Conservation (phyloP, 2,329 filamentous ascomycete genomes). For the Dothideomycetes sp. region DNA sequence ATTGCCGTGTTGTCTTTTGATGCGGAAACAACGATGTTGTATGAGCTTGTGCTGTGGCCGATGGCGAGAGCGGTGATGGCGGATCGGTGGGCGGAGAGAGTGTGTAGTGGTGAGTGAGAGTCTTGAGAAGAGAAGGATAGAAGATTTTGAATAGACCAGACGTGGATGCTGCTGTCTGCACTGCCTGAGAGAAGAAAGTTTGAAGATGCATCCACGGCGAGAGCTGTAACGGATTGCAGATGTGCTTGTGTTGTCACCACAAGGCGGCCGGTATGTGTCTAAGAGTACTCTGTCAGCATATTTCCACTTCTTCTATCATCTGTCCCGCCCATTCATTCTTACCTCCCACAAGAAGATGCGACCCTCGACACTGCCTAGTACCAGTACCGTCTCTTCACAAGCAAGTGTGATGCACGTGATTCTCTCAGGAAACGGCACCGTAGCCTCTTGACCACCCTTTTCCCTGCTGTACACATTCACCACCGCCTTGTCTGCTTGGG, state of each 20-base stretch:
- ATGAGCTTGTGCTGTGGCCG: conserved; percentile 59
- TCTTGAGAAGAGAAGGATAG: conserved; percentile 49
- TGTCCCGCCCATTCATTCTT: conserved; percentile 22
- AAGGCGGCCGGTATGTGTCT: conserved; percentile 66
- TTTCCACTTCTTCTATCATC: conserved; percentile 5
- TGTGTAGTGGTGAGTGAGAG: conserved; percentile 60
- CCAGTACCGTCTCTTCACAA: conserved; percentile 54
- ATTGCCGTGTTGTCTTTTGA: conserved; percentile 82
- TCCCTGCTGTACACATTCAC: conserved; percentile 83
- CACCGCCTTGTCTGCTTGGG: conserved; percentile 82
- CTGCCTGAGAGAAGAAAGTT: conserved; percentile 69
- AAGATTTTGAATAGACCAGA: conserved; percentile 75
- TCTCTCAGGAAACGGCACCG: conserved; percentile 77
- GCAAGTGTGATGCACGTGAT: conserved; percentile 68
- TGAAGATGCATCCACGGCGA: conserved; percentile 59
- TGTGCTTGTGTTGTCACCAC: conserved; percentile 67
- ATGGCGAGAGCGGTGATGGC: conserved; percentile 54
- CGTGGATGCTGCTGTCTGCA: conserved; percentile 78
- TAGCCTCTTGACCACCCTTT: conserved; percentile 77
- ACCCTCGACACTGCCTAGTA: conserved; percentile 75
- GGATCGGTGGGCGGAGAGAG: conserved; percentile 66
- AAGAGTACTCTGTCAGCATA: conserved; percentile 1
- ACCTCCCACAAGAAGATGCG: conserved; percentile 91
- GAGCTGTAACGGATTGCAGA: conserved; percentile 66
- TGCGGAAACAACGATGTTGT: conserved; percentile 73